Evolutionary conservation across 2,329 filamentous ascomycete genomes (phyloP).

Genomic region (Phialophora verrucosa): DNA sequence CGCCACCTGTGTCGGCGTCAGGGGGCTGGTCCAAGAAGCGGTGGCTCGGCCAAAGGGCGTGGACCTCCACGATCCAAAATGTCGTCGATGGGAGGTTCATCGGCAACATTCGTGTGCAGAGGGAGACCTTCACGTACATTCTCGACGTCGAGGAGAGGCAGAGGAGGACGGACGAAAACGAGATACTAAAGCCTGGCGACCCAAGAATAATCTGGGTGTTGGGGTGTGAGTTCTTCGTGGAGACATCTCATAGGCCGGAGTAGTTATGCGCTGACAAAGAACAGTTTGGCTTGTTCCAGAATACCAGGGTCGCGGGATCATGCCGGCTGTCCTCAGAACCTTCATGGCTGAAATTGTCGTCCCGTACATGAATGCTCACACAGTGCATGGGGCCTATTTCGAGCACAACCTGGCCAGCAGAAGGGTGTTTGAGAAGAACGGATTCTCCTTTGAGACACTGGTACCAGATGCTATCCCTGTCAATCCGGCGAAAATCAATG

Average conservation of each 20-base stretch:
- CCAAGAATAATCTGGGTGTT: slow-evolving; percentile 39
- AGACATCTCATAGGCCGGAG: neutral
- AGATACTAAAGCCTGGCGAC: slow-evolving; percentile 36
- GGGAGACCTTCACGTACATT: slow-evolving; percentile 41
- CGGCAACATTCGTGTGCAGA: slow-evolving; percentile 38
- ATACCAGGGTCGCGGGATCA: slow-evolving; percentile 43
- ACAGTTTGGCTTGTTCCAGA: slow-evolving; percentile 37
- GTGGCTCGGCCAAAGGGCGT: slow-evolving; percentile 16
- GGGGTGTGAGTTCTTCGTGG: slow-evolving; percentile 20
- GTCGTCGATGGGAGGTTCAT: slow-evolving; percentile 32
- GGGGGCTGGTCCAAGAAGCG: neutral
- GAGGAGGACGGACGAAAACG: slow-evolving; percentile 35
- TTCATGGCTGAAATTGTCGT: slow-evolving; percentile 41
- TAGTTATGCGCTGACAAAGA: neutral
- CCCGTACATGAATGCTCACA: slow-evolving; percentile 42
- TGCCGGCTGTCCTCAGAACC: slow-evolving; percentile 39
- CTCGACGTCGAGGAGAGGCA: slow-evolving; percentile 29
- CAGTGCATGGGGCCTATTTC: slow-evolving; percentile 37
- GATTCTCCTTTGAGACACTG: slow-evolving; percentile 33
- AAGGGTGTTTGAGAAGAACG: slow-evolving; percentile 42
- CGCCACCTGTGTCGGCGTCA: neutral
- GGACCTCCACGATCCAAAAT: slow-evolving; percentile 19
- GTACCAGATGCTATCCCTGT: slow-evolving; percentile 18
- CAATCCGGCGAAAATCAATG: slow-evolving; percentile 17
- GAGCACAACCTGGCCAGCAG: slow-evolving; percentile 41